Base-by-base conservation (phyloP, 257 asterid genomes). In the Solanum tacnaense region DNA sequence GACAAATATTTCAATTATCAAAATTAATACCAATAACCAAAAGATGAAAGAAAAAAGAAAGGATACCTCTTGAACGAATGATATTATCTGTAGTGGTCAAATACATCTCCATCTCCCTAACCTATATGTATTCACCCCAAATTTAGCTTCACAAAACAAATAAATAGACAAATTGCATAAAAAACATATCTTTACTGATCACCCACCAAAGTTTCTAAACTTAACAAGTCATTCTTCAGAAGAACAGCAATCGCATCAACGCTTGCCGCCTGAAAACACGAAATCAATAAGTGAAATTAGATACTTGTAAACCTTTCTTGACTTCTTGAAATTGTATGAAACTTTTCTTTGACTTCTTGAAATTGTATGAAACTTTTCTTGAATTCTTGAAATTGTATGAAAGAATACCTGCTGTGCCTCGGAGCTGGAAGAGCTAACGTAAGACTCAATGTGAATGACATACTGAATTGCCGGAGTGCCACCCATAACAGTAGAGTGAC, bases 71-170 rank as follows among this genome's bases (percentile, higher is more conserved):
- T 5, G 96, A 89, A 46, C 98, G 98, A 88, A 93, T 90, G 88
- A 88, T 92, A 90, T 86, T 91, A 86, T 95, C 98, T 9, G 98
- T 92, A 84, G 98, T 94, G 38, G 98, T 96, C 96, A 96, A 92
- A 92, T 96, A 95, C 96, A 95, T 93, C 88, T 92, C 98, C 99
- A 96, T 94, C 89, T 94, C 99, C 93, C 89, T 92, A 89, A 95
- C 98, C 99, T 96, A 83, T 56, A 60, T 18, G 31, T 82, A 82
- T 49, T 41, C n/a, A 10, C 70, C 87, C 86, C 27, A 86, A 60
- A 7, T 18, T 71, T 52, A 82, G 52, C 84, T 21, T 21, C 23
- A 25, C 21, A 44, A 35, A 18, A 4, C 60, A 73, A 62, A 21
- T 18, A 84, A 13, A 3, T 83, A 35, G 10, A 32, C 35, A 72